Percentiles rank a stretch among this genome's conserved stretches.
Conservation (phyloP, 2,329 filamentous ascomycete species). For the Madurella fahalii region DNA sequence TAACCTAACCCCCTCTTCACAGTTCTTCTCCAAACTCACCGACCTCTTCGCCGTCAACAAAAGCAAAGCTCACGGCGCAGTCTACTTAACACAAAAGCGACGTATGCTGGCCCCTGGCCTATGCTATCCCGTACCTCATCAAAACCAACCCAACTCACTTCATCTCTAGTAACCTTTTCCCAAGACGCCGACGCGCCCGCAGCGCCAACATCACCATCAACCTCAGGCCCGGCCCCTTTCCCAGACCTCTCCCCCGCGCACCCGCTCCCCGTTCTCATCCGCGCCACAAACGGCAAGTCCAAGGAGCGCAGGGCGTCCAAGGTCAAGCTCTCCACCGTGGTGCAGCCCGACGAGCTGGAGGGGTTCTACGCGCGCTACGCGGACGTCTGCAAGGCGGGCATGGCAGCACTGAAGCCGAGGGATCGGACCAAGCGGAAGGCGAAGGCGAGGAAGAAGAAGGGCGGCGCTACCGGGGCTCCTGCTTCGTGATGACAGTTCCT, state of each 20-base stretch:
- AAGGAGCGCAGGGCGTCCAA: constrained; percentile 54
- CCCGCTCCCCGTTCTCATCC: constrained; percentile 69
- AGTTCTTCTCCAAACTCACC: constrained; percentile 71
- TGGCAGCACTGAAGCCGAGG: constrained; percentile 86
- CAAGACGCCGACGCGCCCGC: constrained; percentile 41
- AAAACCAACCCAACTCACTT: neutral
- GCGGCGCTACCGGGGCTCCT: constrained; percentile 21
- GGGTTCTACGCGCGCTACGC: constrained; percentile 81
- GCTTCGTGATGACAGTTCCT: neutral
- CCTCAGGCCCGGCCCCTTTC: constrained; percentile 36
- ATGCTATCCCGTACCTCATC: neutral
- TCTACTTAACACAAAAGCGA: constrained; percentile 75
- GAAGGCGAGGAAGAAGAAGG: constrained; percentile 63
- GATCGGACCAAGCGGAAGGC: constrained; percentile 84
- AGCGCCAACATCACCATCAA: constrained; percentile 21
- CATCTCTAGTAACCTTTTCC: constrained; percentile 39
- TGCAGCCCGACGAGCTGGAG: constrained; percentile 71
- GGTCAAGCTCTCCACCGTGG: constrained; percentile 77
- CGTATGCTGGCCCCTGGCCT: constrained; percentile 41
- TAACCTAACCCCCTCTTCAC: neutral
- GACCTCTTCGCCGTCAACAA: constrained; percentile 65
- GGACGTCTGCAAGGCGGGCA: constrained; percentile 84
- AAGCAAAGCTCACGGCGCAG: constrained; percentile 65
- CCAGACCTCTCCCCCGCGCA: constrained; percentile 56
- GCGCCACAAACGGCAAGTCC: constrained; percentile 76